Evolutionary conservation across 305 asterid genomes (phyloP).

Genomic region (Rubia balearica): DNA sequence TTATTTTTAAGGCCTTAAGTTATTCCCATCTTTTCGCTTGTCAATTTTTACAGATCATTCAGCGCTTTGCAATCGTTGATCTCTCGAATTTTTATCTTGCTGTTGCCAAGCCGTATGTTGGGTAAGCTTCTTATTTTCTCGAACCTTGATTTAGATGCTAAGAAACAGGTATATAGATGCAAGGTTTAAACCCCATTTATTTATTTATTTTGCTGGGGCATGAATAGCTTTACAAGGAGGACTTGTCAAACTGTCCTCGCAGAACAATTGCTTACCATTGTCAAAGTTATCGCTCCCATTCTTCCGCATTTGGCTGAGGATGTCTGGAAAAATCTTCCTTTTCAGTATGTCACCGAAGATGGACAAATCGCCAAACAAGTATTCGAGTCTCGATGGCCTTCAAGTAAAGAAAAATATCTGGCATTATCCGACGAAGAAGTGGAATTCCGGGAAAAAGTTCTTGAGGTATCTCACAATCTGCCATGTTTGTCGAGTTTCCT

Average conservation of each 20-base stretch:
- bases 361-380: constrained; percentile 54
- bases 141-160: neutral
- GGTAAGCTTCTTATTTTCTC: constrained; percentile 41
- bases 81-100: constrained; percentile 96
- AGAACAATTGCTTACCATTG: constrained; percentile 63
- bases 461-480: constrained; percentile 52
- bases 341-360: constrained; percentile 49
- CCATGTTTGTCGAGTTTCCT: neutral
- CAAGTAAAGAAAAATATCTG: constrained; percentile 43
- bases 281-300: constrained; percentile 78
- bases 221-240: constrained; percentile 73
- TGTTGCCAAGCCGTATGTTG: constrained; percentile 89
- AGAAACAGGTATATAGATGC: neutral
- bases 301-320: constrained; percentile 97
- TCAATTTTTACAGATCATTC: constrained; percentile 56
- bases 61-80: constrained; percentile 85
- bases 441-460: constrained; percentile 70
- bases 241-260: constrained; percentile 95
- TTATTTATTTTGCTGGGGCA: constrained; percentile 42
- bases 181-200: neutral
- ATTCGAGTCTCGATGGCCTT: constrained; percentile 88
- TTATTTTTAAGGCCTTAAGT: neutral
- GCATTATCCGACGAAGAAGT: constrained; percentile 62
- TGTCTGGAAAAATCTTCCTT: constrained; percentile 94
- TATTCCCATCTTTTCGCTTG: constrained; percentile 7